Evolutionary conservation across 805 yeast genomes (phyloP).

Genomic region (Kluyveromyces lactis): DNA sequence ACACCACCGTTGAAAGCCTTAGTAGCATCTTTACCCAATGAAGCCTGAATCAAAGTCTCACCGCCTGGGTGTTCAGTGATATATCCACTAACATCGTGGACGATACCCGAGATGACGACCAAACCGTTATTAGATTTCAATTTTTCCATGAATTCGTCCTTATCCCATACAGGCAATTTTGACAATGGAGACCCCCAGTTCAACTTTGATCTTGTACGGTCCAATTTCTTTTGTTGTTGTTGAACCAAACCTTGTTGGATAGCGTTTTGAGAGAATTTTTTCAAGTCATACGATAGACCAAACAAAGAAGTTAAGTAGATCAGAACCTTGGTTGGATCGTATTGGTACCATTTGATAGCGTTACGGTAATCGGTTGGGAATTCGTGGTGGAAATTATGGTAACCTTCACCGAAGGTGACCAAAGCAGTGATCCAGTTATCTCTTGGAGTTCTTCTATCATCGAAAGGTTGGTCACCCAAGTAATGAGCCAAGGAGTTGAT

Average conservation of each 20-base stretch:
- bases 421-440: conserved; percentile 74
- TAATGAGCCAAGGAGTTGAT: conserved; percentile 82
- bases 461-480: conserved; percentile 81
- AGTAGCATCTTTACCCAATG: conserved; percentile 75
- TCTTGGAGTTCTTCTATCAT: conserved; percentile 80
- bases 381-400: conserved; percentile 86
- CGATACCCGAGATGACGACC: conserved; percentile 68
- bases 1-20: conserved; percentile 83
- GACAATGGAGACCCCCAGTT: conserved; percentile 70
- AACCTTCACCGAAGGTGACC: conserved; percentile 84
- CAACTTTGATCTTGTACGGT: conserved; percentile 49
- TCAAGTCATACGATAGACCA: conserved; percentile 66
- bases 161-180: conserved; percentile 68
- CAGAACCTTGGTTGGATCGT: conserved; percentile 68
- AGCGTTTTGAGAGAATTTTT: conserved; percentile 70
- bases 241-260: conserved; percentile 76
- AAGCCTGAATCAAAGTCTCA: conserved; percentile 57
- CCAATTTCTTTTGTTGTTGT: conserved; percentile 75
- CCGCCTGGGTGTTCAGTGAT: conserved; percentile 83
- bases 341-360: conserved; percentile 81
- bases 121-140: conserved; percentile 48
- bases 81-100: conserved; percentile 64
- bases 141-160: conserved; percentile 45
- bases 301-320: conserved; percentile 53
- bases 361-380: conserved; percentile 86